Base-by-base conservation (phyloP, 139 green algal genomes). In the Diplosphaera chodatii region DNA sequence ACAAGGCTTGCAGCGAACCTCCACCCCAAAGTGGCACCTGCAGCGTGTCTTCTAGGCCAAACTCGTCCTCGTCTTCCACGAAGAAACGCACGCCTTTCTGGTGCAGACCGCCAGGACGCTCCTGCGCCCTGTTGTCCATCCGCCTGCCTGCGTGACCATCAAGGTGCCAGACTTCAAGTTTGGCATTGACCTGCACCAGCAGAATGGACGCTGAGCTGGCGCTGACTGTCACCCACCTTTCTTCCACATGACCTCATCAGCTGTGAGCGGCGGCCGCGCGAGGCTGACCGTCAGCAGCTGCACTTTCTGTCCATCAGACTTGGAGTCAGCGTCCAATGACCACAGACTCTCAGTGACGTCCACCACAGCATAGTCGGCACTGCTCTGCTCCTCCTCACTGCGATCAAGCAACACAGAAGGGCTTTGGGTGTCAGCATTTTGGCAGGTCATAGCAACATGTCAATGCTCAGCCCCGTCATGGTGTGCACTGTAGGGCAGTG, bases 1-100 rank as follows among this genome's bases (percentile, higher is more conserved):
- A n/a, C n/a, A n/a, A n/a, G n/a, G n/a, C n/a, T n/a, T n/a, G n/a
- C n/a, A n/a, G n/a, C n/a, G n/a, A n/a, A n/a, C n/a, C n/a, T n/a
- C n/a, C n/a, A n/a, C n/a, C n/a, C n/a, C n/a, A n/a, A n/a, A n/a
- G n/a, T n/a, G n/a, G 37, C 37, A 48, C 37, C 37, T 89, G 79
- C 65, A 94, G 72, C 0, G 86, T 66, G 37, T 82, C 73, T 48
- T 90, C 82, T 31, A 94, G 76, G 23, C 48, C 70, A 67, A 80
- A 91, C 18, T 82, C 34, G 63, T 94, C 88, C 37, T 92, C 81
- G 59, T 94, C 87, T n/a, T 94, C 88, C 3, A 70, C 68, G 68
- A 94, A 94, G 63, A 91, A 90, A 27, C 87, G 68, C 16, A 66
- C 82, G 28, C 88, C 87, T 27, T 79, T 82, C 18, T 74, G 3